phyloP scores from a whole-genome alignment of 371 early-diverging fungal genomes.

The Mucor indicus region DNA sequence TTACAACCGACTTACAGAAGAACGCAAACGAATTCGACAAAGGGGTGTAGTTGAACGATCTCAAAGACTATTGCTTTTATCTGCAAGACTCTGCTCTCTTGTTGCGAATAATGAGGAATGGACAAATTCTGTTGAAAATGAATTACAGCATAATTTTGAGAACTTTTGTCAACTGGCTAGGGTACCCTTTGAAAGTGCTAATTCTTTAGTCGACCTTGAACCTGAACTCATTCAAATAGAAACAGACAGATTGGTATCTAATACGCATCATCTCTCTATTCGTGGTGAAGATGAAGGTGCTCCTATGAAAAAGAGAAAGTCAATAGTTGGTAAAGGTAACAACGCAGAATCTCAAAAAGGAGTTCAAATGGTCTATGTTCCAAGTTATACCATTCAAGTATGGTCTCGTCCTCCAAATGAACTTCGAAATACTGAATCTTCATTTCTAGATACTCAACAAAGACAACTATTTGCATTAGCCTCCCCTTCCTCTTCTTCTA shows the following conservation, averaged over 20 bases:
- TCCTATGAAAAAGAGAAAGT: constrained; percentile 29
- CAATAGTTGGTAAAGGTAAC: constrained; percentile 9
- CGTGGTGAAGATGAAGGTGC: constrained; percentile 11
- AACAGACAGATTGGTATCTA: constrained; percentile 23
- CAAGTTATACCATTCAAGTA: constrained; percentile 33
- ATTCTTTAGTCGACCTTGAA: constrained; percentile 18
- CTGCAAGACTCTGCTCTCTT: constrained; percentile 33
- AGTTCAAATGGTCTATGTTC: constrained; percentile 33
- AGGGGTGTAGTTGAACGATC: constrained; percentile 32
- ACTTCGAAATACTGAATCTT: neutral
- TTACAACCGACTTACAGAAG: constrained; percentile 60
- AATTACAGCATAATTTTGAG: constrained; percentile 31
- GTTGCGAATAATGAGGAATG: constrained; percentile 38
- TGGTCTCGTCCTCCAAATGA: neutral
- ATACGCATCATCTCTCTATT: constrained; percentile 26
- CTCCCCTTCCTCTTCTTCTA: constrained; percentile 34
- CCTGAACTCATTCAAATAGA: constrained; percentile 20
- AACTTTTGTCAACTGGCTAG: constrained; percentile 28
- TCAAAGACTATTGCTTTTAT: constrained; percentile 25
- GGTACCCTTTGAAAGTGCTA: constrained; percentile 12
- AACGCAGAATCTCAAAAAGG: constrained; percentile 28
- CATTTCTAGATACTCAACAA: neutral
- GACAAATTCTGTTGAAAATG: constrained; percentile 29
- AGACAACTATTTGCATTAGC: constrained; percentile 20
- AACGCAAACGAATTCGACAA: constrained; percentile 46